A percentile compares a stretch with the other conserved stretches of the same genome.
These are phyloP conservation scores for Calendula officinalis DNA, from an alignment of 129 eudicot genomes.

Conservation along the genomic window DNA sequence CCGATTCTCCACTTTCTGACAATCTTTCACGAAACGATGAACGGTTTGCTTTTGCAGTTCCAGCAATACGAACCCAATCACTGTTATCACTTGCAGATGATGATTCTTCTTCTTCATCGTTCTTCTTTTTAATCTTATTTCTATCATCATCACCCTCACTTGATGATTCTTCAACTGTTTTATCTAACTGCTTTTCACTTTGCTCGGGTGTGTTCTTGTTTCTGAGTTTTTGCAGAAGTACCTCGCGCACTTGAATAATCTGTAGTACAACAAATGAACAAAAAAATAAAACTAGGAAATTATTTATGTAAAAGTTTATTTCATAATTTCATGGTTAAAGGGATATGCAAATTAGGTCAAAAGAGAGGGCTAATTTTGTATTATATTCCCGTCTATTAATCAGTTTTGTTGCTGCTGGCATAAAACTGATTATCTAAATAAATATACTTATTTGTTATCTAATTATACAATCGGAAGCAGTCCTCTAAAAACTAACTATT, in stretches of 20 bases:
- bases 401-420: background rate
- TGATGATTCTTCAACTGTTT: background rate
- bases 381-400: background rate
- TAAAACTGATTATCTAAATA: background rate
- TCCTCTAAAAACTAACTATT: background rate
- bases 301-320: background rate
- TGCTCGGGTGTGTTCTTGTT: conserved; percentile 29
- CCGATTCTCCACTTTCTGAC: conserved; percentile 68
- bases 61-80: conserved; percentile 54
- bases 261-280: conserved; percentile 16
- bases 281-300: background rate
- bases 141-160: background rate
- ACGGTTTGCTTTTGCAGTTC: conserved; percentile 27
- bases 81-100: conserved; percentile 44
- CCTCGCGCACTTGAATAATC: conserved; percentile 56
- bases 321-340: background rate
- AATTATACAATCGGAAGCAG: background rate
- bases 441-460: too few species aligned
- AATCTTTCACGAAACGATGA: conserved; percentile 44
- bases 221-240: conserved; percentile 48
- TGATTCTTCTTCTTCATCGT: conserved; percentile 5
- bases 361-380: too few species aligned
- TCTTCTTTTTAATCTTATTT: conserved; percentile 4
- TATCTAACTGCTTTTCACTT: conserved; percentile 15
- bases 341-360: too few species aligned